These are phyloP conservation scores for Trypanosoma lewisi DNA, from an alignment of 208 protist species.

Conservation along the genomic window DNA sequence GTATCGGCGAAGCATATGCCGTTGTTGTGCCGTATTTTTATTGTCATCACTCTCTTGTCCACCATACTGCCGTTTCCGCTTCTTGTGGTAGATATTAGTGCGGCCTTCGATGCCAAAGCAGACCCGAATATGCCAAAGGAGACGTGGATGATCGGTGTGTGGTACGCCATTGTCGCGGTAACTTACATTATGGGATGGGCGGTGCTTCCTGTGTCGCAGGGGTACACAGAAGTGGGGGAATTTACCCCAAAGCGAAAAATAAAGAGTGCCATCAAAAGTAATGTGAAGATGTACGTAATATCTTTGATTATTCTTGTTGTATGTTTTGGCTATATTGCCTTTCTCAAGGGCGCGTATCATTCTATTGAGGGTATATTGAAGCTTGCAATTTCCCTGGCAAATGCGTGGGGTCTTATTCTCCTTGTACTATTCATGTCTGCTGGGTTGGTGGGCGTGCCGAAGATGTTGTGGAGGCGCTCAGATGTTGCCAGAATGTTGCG, in stretches of 20 bases:
- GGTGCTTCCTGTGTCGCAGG: constrained; percentile 81
- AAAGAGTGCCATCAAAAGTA: constrained; percentile 64
- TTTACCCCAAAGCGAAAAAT: constrained; percentile 67
- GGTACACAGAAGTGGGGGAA: constrained; percentile 82
- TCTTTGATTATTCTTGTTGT: constrained; percentile 60
- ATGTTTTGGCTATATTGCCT: constrained; percentile 73
- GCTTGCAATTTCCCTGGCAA: constrained; percentile 81
- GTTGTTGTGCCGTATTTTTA: constrained; percentile 57
- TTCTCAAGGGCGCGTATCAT: constrained; percentile 73
- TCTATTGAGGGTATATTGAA: constrained; percentile 56
- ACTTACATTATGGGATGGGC: constrained; percentile 88
- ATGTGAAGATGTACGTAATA: constrained; percentile 82
- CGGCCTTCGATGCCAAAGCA: constrained; percentile 43
- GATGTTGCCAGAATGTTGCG: constrained; percentile 59
- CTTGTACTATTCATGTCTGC: constrained; percentile 85
- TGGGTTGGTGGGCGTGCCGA: constrained; percentile 83
- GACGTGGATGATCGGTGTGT: constrained; percentile 75
- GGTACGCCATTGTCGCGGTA: constrained; percentile 82
- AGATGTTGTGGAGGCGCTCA: constrained; percentile 79
- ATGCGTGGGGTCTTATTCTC: constrained; percentile 89
- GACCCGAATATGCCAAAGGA: constrained; percentile 20
- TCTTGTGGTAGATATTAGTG: constrained; percentile 84
- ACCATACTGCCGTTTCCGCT: constrained; percentile 81
- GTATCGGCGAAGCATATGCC: constrained; percentile 68
- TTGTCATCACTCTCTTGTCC: constrained; percentile 76